Percentiles rank a stretch among this genome's conserved stretches.
Conservation (phyloP, 208 protist species). For the Acanthamoeba healyi region DNA sequence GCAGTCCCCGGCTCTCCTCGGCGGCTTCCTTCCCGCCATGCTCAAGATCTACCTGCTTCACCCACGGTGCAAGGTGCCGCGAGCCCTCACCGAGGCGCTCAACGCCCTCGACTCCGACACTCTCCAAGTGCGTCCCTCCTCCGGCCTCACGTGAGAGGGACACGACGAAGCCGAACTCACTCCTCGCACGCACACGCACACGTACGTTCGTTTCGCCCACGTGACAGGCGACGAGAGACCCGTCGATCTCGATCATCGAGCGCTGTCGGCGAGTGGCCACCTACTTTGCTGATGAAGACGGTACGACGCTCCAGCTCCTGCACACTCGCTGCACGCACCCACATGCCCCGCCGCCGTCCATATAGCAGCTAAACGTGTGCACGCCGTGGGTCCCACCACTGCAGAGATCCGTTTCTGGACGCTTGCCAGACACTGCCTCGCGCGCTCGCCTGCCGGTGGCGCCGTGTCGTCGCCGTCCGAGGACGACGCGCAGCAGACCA, state of each 20-base stretch:
- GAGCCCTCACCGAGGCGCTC: background rate
- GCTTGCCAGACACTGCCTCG: background rate
- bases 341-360: too few relatives aligned
- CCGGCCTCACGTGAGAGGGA: background rate
- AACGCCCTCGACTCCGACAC: background rate
- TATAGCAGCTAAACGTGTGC: too few relatives aligned
- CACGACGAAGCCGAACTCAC: background rate
- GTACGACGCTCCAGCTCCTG: background rate
- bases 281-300: slow-evolving; percentile 9
- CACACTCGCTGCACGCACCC: background rate
- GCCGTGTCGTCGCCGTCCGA: background rate
- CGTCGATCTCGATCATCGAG: background rate
- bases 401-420: slow-evolving; percentile 54
- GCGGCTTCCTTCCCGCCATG: background rate
- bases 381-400: too few relatives aligned
- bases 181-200: background rate
- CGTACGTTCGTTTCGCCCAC: background rate
- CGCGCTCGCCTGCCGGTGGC: background rate
- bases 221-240: background rate
- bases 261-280: background rate
- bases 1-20: slow-evolving; percentile 16
- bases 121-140: background rate
- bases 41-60: slow-evolving; percentile 41
- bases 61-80: background rate
- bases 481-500: background rate